These are phyloP conservation scores for Colletotrichum tofieldiae DNA, from an alignment of 2,329 filamentous ascomycete species.

Conservation along the genomic window DNA sequence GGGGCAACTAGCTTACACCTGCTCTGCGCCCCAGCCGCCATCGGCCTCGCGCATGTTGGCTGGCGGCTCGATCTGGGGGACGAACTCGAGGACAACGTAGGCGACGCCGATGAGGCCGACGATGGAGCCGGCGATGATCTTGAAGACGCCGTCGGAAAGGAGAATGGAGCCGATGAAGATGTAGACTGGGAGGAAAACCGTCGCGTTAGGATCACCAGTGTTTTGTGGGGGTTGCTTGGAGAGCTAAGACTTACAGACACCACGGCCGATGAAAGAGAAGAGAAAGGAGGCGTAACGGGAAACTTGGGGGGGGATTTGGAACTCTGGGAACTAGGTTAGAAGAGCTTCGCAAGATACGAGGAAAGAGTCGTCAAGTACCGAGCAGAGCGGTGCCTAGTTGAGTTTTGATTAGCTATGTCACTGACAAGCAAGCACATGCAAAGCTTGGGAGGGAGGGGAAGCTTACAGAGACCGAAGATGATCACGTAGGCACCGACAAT, in stretches of 20 bases:
- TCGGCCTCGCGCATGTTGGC: constrained; percentile 87
- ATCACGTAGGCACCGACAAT: constrained; percentile 91
- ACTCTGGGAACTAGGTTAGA: constrained; percentile 69
- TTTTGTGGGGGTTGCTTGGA: constrained; percentile 6
- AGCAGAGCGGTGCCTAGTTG: constrained; percentile 76
- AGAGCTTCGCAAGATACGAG: background rate
- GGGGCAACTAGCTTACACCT: constrained; percentile 68
- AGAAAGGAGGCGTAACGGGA: constrained; percentile 97
- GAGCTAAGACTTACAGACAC: constrained; percentile 80
- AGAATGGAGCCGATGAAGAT: constrained; percentile 93
- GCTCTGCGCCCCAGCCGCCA: constrained; percentile 82
- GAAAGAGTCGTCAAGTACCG: constrained; percentile 55
- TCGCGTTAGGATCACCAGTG: constrained; percentile 25
- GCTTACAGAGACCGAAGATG: constrained; percentile 87
- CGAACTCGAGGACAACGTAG: constrained; percentile 83
- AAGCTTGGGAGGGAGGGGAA: background rate
- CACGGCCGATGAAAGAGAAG: constrained; percentile 96
- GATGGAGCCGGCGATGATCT: constrained; percentile 83
- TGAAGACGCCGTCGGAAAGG: constrained; percentile 76
- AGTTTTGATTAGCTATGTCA: constrained; percentile 44
- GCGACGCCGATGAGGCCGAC: constrained; percentile 84
- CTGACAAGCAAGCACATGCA: background rate
- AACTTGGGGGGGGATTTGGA: constrained; percentile 94
- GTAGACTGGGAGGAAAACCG: constrained; percentile 77
- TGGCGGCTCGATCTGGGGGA: constrained; percentile 84